Percentiles rank a stretch among this genome's conserved stretches.
Evolutionary conservation across 2,329 filamentous ascomycete species (phyloP).

Genomic region (Aspergillus sp.): DNA sequence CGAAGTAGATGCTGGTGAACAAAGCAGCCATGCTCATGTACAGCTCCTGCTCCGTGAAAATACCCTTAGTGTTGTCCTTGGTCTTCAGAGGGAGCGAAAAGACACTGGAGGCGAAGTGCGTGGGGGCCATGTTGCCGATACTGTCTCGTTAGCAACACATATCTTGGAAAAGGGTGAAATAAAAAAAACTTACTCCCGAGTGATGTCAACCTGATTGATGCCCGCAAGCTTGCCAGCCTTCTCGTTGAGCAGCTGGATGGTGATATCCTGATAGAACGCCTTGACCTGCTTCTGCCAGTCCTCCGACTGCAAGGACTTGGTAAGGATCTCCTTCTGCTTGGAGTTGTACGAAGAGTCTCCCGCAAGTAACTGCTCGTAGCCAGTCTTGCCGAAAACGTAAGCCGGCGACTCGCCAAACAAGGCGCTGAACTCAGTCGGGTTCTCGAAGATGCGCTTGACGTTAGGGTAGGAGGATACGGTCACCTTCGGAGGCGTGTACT

Average conservation of each 20-base stretch:
- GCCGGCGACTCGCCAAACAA: constrained; percentile 57
- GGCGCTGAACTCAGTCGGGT: constrained; percentile 54
- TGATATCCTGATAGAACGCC: constrained; percentile 58
- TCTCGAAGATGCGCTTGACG: constrained; percentile 54
- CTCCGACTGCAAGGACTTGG: constrained; percentile 52
- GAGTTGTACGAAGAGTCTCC: constrained; percentile 44
- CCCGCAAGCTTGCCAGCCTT: constrained; percentile 58
- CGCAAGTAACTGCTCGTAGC: constrained; percentile 50
- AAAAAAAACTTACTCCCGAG: constrained; percentile 40
- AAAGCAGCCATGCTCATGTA: constrained; percentile 57
- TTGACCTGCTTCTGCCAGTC: constrained; percentile 57
- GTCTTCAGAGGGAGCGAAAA: constrained; percentile 51
- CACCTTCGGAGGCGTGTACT: constrained; percentile 43
- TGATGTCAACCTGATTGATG: constrained; percentile 61
- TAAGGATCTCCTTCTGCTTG: constrained; percentile 47
- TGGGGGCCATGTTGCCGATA: constrained; percentile 47
- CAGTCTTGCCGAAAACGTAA: constrained; percentile 53
- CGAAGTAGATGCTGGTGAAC: constrained; percentile 58
- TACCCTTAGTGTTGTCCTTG: constrained; percentile 41
- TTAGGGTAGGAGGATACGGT: constrained; percentile 54
- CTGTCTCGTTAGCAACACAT: constrained; percentile 7
- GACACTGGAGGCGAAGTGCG: constrained; percentile 48
- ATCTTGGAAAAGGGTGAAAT: constrained; percentile 4
- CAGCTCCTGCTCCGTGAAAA: constrained; percentile 51
- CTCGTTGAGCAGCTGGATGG: constrained; percentile 52